Evolutionary conservation across 208 protist genomes (phyloP).

Genomic region (Leishmania tropica): DNA sequence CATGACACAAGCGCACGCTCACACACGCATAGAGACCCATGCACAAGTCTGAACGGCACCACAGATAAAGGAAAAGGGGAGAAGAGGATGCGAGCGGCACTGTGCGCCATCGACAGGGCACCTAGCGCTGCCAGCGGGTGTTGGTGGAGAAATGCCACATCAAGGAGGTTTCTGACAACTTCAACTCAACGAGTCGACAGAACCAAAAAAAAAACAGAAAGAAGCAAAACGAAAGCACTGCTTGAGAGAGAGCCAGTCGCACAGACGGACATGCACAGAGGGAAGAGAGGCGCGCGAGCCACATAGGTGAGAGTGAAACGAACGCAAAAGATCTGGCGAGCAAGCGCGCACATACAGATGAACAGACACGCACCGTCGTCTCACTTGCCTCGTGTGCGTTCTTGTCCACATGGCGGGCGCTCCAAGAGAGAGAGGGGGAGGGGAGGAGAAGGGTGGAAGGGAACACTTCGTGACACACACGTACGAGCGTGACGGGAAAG

Average conservation of each 20-base stretch:
- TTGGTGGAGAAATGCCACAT: neutral
- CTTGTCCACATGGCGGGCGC: neutral
- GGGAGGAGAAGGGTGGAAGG: neutral
- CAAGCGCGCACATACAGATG: neutral
- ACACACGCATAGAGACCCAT: neutral
- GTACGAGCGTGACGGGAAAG: neutral
- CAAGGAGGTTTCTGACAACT: neutral
- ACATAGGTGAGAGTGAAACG: neutral
- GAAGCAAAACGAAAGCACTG: neutral
- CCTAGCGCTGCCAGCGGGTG: neutral
- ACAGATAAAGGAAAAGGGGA: neutral
- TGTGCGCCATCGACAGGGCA: neutral
- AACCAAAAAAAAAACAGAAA: neutral
- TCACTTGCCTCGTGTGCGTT: neutral
- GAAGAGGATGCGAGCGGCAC: neutral
- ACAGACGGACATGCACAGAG: neutral
- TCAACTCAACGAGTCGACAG: neutral
- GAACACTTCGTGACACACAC: neutral
- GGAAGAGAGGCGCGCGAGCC: neutral
- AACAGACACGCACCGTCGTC: no score
- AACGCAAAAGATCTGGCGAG: neutral
- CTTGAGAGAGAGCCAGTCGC: neutral
- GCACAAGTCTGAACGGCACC: neutral
- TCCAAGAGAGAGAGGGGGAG: no score
- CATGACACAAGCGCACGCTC: neutral